Evolutionary conservation across 75 land plant species (phyloP), one percentile per base, ranked within the genome.

Genomic region (Larix kaempferi): DNA sequence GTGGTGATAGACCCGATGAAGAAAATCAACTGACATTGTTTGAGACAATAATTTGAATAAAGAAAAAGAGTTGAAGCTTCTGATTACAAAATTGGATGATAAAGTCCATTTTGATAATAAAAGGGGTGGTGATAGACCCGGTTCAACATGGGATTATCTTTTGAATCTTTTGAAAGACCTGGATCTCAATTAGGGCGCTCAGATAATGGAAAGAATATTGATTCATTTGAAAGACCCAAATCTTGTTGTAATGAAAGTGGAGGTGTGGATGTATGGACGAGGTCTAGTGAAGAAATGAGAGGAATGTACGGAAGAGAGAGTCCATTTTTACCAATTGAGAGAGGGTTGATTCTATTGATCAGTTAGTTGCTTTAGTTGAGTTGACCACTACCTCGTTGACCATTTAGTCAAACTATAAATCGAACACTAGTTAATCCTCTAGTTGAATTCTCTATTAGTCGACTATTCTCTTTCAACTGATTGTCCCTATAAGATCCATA

Each of bases 71-170:
- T 73, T 93, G 54, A 90, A 91, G 71, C 71, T 27, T 41, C 69
- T 91, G 59, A 75, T 60, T 4, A 82, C 66, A 41, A 84, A 87
- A 21, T 76, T 93, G 76, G 88, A 93, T 84, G 86, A 84, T 74
- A 93, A 91, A 79, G 80, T 87, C 73, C 85, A 89, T 5, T 85
- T 83, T 78, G 83, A 85, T 19, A 86, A 86, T 82, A 83, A 77
- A 76, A 37, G 61, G 55, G 49, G 35, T 49, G 56, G 57, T 71
- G 89, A 86, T 21, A 86, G 91, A 77, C 88, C 82, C 56, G 64
- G 77, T 29, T 85, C 86, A 58, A 75, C 80, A 22, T 56, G 17
- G 83, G 86, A 66, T 15, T 79, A 7, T 17, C 67, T 55, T 75
- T 15, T 74, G 77, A 79, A 33, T 22, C 41, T 56, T 74, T 76